A percentile compares a stretch with the other conserved stretches of the same genome.
Evolutionary conservation across 140 eudicot species (phyloP).

Genomic region (Oenanthe javanica): DNA sequence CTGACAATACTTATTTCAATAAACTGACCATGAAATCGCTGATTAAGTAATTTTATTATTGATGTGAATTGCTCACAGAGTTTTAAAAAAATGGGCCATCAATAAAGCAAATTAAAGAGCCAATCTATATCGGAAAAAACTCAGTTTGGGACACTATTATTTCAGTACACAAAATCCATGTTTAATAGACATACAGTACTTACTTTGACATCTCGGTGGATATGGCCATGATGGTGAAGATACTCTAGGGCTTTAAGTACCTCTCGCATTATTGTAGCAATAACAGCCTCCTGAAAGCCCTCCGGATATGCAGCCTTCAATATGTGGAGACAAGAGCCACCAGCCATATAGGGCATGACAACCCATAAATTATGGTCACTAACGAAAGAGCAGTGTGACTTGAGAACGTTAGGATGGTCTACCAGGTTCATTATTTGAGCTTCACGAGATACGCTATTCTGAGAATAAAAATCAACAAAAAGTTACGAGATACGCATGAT

Average conservation of each 20-base stretch:
- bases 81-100: background rate
- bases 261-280: slow-evolving; percentile 91
- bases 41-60: background rate
- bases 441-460: slow-evolving; percentile 88
- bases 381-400: slow-evolving; percentile 92
- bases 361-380: slow-evolving; percentile 90
- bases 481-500: background rate
- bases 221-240: slow-evolving; percentile 92
- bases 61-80: background rate
- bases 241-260: slow-evolving; percentile 81
- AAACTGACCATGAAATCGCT: background rate
- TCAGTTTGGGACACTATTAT: background rate
- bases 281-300: slow-evolving; percentile 85
- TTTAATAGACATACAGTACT: slow-evolving; percentile 19
- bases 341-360: slow-evolving; percentile 94
- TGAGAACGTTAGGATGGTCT: slow-evolving; percentile 85
- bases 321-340: slow-evolving; percentile 96
- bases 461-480: slow-evolving; percentile 10
- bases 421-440: slow-evolving; percentile 95
- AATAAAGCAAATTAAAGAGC: background rate
- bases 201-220: slow-evolving; percentile 97
- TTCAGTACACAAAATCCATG: background rate
- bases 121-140: background rate
- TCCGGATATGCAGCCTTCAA: slow-evolving; percentile 77
- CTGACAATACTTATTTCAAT: background rate